These are phyloP conservation scores for Astragalus membranaceus DNA, from an alignment of 306 rosid genomes.

Conservation along the genomic window DNA sequence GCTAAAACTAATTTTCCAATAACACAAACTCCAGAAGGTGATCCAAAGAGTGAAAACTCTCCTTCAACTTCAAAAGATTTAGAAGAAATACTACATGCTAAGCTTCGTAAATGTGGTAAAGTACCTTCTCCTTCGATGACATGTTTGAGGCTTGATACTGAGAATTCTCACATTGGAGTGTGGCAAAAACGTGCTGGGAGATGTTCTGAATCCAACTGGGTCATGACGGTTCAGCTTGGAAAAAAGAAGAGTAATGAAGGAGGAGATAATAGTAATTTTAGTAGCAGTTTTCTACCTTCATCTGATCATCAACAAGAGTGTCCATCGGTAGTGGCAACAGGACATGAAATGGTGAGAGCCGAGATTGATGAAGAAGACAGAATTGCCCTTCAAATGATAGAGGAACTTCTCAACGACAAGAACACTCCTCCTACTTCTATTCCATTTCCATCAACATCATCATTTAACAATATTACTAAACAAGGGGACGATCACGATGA, in stretches of 20 bases:
- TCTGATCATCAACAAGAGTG: neutral
- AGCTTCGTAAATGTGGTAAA: constrained; percentile 73
- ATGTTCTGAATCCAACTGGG: constrained; percentile 68
- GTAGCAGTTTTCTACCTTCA: neutral
- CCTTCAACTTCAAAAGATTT: constrained; percentile 35
- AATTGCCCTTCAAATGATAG: constrained; percentile 86
- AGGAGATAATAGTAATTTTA: neutral
- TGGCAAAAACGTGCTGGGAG: constrained; percentile 85
- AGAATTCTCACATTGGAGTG: constrained; percentile 76
- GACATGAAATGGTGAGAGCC: constrained; percentile 1
- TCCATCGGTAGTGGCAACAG: neutral
- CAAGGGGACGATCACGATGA: constrained; percentile 15
- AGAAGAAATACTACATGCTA: constrained; percentile 71
- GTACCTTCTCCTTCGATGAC: constrained; percentile 79
- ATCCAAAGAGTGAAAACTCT: constrained; percentile 2
- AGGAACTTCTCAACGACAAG: constrained; percentile 68
- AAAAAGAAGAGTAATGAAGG: constrained; percentile 12
- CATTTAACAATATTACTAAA: constrained; percentile 20
- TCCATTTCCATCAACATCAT: constrained; percentile 31
- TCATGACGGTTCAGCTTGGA: constrained; percentile 62
- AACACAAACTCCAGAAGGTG: constrained; percentile 32
- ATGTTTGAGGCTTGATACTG: constrained; percentile 81
- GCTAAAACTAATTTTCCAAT: constrained; percentile 92
- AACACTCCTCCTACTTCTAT: constrained; percentile 45
- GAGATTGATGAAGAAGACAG: constrained; percentile 59